These are phyloP conservation scores for Potentilla sterilis DNA, from an alignment of 306 rosid species.

Conservation along the genomic window DNA sequence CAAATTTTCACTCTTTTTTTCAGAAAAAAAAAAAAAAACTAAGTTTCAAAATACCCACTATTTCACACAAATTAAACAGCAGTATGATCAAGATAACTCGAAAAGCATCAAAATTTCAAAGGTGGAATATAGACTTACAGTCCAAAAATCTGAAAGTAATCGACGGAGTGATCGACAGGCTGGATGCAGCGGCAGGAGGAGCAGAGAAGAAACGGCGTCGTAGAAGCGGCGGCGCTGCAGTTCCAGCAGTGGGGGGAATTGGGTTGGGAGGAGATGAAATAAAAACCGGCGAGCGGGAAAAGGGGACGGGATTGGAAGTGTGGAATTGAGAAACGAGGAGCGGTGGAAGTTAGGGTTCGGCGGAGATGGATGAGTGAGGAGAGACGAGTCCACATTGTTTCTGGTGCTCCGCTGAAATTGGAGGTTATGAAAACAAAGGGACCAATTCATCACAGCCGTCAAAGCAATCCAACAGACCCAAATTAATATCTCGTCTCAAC, in stretches of 20 bases:
- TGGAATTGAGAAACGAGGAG: slow-evolving; percentile 5
- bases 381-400: slow-evolving; percentile 20
- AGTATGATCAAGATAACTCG: background rate
- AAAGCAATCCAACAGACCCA: too few relatives aligned
- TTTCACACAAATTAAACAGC: slow-evolving; percentile 13
- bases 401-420: too few relatives aligned
- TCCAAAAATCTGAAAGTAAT: slow-evolving; percentile 76
- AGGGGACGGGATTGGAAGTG: slow-evolving; percentile 10
- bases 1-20: background rate
- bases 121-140: slow-evolving; percentile 42
- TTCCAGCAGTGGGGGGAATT: slow-evolving; percentile 57
- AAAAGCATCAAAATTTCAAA: too few relatives aligned
- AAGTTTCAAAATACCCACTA: background rate
- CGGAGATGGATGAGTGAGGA: slow-evolving; percentile 29
- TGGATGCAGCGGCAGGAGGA: slow-evolving; percentile 70
- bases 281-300: slow-evolving; percentile 12
- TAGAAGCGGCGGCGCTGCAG: slow-evolving; percentile 43
- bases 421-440: too few relatives aligned
- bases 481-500: too few relatives aligned
- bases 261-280: slow-evolving; percentile 29
- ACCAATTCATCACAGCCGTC: too few relatives aligned
- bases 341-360: slow-evolving; percentile 30
- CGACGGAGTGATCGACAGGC: slow-evolving; percentile 61
- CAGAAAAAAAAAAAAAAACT: background rate
- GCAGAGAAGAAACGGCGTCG: slow-evolving; percentile 58